Evolutionary conservation across 2,329 filamentous ascomycete species (phyloP).

Genomic region (Phaeosphaeriaceae sp.): DNA sequence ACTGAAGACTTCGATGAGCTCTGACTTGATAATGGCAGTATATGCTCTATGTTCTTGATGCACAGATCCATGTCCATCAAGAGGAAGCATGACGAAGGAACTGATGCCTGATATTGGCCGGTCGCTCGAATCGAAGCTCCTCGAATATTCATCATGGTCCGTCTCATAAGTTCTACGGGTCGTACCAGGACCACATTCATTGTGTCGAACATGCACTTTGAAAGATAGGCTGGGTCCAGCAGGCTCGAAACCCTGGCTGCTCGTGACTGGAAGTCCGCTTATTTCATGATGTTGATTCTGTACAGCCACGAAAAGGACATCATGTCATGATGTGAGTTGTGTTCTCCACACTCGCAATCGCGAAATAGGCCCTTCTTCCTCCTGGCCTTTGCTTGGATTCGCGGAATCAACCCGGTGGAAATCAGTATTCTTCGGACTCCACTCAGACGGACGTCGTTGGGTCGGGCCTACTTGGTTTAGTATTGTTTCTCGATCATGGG

Average conservation of each 20-base stretch:
- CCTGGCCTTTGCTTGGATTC: background rate
- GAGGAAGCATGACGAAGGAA: no score
- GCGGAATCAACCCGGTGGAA: conserved; percentile 5
- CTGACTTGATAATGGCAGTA: no score
- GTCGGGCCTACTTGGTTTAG: background rate
- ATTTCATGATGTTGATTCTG: background rate
- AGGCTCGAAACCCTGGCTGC: background rate
- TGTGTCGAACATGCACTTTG: background rate
- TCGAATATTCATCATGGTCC: no score
- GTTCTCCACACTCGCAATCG: background rate
- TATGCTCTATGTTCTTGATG: no score
- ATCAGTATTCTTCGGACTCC: background rate
- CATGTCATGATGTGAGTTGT: background rate
- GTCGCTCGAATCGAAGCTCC: no score
- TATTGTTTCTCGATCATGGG: background rate
- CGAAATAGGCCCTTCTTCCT: conserved; percentile 2
- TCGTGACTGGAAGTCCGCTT: background rate
- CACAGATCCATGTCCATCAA: no score
- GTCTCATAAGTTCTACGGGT: background rate
- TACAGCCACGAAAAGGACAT: background rate
- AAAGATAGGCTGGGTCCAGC: background rate
- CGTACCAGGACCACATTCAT: background rate
- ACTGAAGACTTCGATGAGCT: no score
- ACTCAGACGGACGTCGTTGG: background rate
- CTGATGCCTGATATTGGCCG: no score